Evolutionary conservation across 2,329 filamentous ascomycete genomes (phyloP).

Genomic region (Sphaceloma murrayae): DNA sequence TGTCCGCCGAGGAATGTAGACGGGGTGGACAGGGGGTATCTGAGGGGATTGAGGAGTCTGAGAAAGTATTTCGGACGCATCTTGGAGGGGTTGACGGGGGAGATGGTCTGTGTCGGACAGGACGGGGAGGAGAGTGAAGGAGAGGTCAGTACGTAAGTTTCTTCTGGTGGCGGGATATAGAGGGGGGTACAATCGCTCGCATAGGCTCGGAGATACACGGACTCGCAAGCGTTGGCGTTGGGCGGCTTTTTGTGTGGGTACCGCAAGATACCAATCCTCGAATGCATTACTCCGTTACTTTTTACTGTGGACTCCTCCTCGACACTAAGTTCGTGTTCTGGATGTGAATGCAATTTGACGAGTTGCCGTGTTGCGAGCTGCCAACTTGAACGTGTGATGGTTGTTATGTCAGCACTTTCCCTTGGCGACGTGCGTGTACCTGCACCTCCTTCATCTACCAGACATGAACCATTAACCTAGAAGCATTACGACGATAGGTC

Average conservation of each 20-base stretch:
- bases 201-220: slow-evolving; percentile 8
- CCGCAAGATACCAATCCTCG: slow-evolving; percentile 13
- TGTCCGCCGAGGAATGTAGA: slow-evolving; percentile 76
- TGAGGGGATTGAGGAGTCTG: slow-evolving; percentile 72
- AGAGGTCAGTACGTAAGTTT: slow-evolving; percentile 11
- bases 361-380: too few relatives aligned
- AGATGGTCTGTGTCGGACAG: slow-evolving; percentile 20
- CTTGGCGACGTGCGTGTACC: too few relatives aligned
- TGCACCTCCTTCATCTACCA: too few relatives aligned
- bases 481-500: not conserved
- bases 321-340: too few relatives aligned
- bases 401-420: too few relatives aligned
- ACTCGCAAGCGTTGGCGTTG: slow-evolving; percentile 12
- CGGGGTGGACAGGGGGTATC: slow-evolving; percentile 77
- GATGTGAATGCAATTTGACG: too few relatives aligned
- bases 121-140: slow-evolving; percentile 16
- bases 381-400: too few relatives aligned
- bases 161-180: not conserved
- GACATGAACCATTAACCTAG: not conserved
- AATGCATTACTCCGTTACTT: too few relatives aligned
- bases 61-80: slow-evolving; percentile 80
- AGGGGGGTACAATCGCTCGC: not conserved
- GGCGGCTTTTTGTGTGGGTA: slow-evolving; percentile 4
- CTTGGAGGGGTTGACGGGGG: slow-evolving; percentile 56
- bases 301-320: too few relatives aligned